These are phyloP conservation scores for Groenewaldozyma tartarivorans DNA, from an alignment of 805 yeast species.

Conservation along the genomic window DNA sequence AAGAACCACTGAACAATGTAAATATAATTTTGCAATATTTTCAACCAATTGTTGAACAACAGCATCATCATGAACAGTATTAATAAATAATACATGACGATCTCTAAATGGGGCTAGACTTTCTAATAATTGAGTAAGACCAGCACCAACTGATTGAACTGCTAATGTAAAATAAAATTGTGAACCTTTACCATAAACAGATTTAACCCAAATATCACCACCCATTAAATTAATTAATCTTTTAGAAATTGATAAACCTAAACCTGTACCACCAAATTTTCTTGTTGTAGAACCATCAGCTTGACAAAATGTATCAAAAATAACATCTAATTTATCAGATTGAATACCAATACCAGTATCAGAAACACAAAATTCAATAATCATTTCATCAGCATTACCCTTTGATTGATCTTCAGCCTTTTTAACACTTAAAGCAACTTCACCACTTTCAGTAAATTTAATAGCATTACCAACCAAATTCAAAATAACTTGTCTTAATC, in stretches of 20 bases:
- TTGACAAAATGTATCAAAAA: conserved; percentile 84
- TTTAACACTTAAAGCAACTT: conserved; percentile 65
- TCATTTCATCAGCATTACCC: conserved; percentile 35
- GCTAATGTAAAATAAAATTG: conserved; percentile 73
- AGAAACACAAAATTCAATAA: conserved; percentile 75
- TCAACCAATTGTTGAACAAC: conserved; percentile 44
- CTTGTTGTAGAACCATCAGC: conserved; percentile 92
- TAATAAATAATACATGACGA: conserved; percentile 62
- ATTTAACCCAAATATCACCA: conserved; percentile 86
- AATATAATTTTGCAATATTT: conserved; percentile 44
- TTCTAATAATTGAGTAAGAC: conserved; percentile 56
- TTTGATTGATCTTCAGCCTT: conserved; percentile 36
- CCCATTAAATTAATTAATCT: conserved; percentile 86
- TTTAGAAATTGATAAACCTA: conserved; percentile 80
- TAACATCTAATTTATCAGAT: conserved; percentile 72
- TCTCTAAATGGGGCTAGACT: conserved; percentile 60
- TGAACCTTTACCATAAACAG: conserved; percentile 72
- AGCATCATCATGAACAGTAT: conserved; percentile 47
- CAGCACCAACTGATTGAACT: conserved; percentile 61
- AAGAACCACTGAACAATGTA: conserved; percentile 52
- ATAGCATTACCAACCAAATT: conserved; percentile 86
- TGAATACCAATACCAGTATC: conserved; percentile 90
- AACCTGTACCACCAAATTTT: conserved; percentile 88
- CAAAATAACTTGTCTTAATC: conserved; percentile 77
- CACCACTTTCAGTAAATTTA: conserved; percentile 76